Base-by-base conservation (phyloP, 2,329 filamentous ascomycete genomes). In the Clarireedia sp. region DNA sequence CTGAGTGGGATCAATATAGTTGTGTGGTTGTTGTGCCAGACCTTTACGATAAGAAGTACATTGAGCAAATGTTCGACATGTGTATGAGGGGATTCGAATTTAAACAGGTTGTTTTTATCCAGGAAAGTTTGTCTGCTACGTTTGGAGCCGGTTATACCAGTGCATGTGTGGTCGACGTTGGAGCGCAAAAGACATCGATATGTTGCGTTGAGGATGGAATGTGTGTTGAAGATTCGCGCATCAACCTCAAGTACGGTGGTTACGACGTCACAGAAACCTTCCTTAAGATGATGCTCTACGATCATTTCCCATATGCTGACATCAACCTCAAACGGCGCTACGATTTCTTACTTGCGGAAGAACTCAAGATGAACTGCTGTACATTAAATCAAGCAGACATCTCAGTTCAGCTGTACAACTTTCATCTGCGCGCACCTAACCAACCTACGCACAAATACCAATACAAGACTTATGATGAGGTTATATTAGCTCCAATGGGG, bases 21-120 rank as follows among this genome's bases (percentile, higher is more conserved):
- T 96, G 90, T 64, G 91, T 96, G n/a, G 90, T 97, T 66, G 85
- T 99, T 60, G 95, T 99, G 47, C 94, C 94, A 0, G 94, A 99
- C 69, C 78, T 99, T 9, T 99, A 97, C 72, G 94, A 99, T 73
- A 95, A 95, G 70, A 83, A 82, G 50, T 95, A 96, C 61, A 89
- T 97, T 17, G 89, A 90, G 49, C 85, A 87, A 67, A 75, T 95
- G 9, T 76, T 99, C 43, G 86, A 91, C 55, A 89, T 94, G 57
- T 83, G 92, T 64, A 86, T 97, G 75, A 85, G 82, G 48, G 91
- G 92, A 73, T 94, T 96, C 67, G 87, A 90, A 55, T 96, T 99
- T 68, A 87, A 82, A 60, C 85, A 87, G 55, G 85, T 96, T 48
- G 95, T 89, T 69, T 95, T 99, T 68, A 90, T 97, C 57, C 94